A percentile compares a stretch with the other conserved stretches of the same genome.
Evolutionary conservation across 1,284 basidiomycete genomes (phyloP).

Genomic region (Rhodotorula sp.): DNA sequence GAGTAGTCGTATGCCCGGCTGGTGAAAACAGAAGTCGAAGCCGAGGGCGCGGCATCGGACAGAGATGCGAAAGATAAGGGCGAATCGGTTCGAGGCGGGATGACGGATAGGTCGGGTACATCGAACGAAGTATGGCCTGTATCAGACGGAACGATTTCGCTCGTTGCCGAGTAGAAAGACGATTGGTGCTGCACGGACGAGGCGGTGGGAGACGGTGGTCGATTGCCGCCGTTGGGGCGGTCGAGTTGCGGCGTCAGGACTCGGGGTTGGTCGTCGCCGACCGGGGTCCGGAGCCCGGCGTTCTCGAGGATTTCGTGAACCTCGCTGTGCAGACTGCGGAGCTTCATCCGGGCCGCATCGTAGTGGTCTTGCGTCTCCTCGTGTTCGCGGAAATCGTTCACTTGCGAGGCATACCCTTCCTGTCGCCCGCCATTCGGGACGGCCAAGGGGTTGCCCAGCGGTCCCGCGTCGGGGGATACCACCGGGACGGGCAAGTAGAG

Average conservation of each 20-base stretch:
- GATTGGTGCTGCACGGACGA: background rate
- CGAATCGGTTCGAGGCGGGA: constrained; percentile 11
- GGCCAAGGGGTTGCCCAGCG: background rate
- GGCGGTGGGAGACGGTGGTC: constrained; percentile 1
- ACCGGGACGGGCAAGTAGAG: background rate
- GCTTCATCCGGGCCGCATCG: constrained; percentile 8
- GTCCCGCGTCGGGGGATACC: background rate
- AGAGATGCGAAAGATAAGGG: constrained; percentile 11
- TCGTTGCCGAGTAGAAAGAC: constrained; percentile 19
- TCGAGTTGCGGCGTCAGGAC: background rate
- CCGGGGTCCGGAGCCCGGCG: background rate
- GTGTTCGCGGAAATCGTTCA: constrained; percentile 26
- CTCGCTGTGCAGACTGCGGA: background rate
- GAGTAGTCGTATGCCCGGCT: background rate
- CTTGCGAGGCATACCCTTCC: constrained; percentile 1
- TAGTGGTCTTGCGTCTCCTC: constrained; percentile 13
- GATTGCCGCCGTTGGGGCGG: background rate
- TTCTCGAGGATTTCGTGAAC: constrained; percentile 7
- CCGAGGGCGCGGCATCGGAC: background rate
- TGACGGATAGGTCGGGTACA: too few species aligned
- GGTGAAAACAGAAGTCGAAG: background rate
- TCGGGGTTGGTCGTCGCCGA: background rate
- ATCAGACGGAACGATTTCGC: background rate
- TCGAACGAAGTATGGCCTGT: background rate
- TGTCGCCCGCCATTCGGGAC: background rate